phyloP scores from a whole-genome alignment of 257 asterid genomes.

The Paraleonurus japonicus region DNA sequence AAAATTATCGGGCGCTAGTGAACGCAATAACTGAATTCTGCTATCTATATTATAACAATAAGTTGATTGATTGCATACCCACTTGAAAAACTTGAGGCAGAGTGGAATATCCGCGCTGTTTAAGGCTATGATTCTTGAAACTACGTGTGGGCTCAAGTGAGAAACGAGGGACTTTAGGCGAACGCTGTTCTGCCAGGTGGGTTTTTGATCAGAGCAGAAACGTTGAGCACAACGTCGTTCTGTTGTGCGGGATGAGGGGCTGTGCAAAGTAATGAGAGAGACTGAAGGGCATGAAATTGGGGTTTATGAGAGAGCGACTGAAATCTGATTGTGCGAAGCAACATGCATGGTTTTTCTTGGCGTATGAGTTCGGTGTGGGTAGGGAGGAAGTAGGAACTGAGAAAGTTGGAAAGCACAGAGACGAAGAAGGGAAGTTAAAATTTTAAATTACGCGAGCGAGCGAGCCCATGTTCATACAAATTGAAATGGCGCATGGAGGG shows the following conservation, averaged over 20 bases:
- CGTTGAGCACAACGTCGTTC: slow-evolving; percentile 15
- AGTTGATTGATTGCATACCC: slow-evolving; percentile 44
- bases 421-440: not conserved
- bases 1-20: slow-evolving; percentile 19
- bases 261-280: slow-evolving; percentile 22
- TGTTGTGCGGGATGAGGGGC: slow-evolving; percentile 5
- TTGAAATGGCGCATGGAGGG: no score
- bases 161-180: slow-evolving; percentile 39
- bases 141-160: slow-evolving; percentile 41
- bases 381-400: not conserved
- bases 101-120: slow-evolving; percentile 34
- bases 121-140: slow-evolving; percentile 32
- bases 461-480: no score
- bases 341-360: slow-evolving; percentile 33
- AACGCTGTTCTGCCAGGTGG: slow-evolving; percentile 36
- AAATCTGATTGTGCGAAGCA: slow-evolving; percentile 26
- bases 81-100: slow-evolving; percentile 39
- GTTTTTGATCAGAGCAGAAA: slow-evolving; percentile 34
- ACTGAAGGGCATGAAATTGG: slow-evolving; percentile 22
- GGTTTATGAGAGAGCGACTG: slow-evolving; percentile 10
- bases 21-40: slow-evolving; percentile 31
- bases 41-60: slow-evolving; percentile 38
- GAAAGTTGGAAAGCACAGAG: not conserved
- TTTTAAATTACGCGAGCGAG: no score
- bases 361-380: not conserved